Conservation (phyloP, 148 eudicot genomes). For the Chenopodium quinoa region DNA sequence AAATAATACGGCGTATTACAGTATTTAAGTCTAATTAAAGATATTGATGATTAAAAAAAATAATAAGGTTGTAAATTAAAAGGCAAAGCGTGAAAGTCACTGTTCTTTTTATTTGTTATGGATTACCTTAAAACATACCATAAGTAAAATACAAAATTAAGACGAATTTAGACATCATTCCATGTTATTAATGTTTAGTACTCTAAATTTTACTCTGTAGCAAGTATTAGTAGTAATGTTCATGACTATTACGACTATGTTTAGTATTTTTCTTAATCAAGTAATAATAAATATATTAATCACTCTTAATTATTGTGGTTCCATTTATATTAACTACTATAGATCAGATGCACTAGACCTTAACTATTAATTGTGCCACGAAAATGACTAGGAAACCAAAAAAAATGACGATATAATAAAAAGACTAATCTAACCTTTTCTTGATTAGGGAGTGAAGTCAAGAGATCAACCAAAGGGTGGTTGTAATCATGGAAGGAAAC, state of each 20-base stretch:
- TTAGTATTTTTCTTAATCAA: too few species aligned
- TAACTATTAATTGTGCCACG: conserved; percentile 1
- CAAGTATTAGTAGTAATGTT: too few species aligned
- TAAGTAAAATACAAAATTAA: too few species aligned
- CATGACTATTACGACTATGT: not conserved
- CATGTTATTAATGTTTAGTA: not conserved
- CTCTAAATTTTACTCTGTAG: not conserved
- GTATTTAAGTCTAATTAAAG: too few species aligned
- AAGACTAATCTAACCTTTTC: conserved; percentile 42
- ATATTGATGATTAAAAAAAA: too few species aligned
- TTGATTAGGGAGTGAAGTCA: conserved; percentile 48
- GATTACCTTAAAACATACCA: too few species aligned
- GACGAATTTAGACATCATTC: too few species aligned
- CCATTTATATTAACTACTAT: not conserved
- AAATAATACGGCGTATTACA: not conserved
- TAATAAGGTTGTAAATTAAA: too few species aligned
- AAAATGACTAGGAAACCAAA: conserved; percentile 10
- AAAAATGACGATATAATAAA: not conserved
- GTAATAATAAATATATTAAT: too few species aligned
- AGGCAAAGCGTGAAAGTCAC: too few species aligned
- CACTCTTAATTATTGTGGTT: too few species aligned
- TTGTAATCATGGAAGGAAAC: conserved; percentile 59
- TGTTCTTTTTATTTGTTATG: too few species aligned
- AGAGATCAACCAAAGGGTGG: conserved; percentile 55
- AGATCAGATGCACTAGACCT: not conserved